phyloP scores from a whole-genome alignment of 345 rosid genomes.

The rapeseed (Brassica napus) region DNA sequence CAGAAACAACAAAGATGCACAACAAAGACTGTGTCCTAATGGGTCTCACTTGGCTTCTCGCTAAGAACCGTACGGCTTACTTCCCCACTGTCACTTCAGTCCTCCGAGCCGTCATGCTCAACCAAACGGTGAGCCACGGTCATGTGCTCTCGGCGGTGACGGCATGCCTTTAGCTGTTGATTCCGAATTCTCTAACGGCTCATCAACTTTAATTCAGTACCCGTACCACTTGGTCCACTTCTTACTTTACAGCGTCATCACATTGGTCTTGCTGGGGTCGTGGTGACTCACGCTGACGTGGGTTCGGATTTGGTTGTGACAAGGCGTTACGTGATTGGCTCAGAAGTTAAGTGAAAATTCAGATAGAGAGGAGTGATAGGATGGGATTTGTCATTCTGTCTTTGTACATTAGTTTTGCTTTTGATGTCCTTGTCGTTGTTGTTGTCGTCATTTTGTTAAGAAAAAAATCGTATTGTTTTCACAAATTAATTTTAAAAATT shows the following conservation, averaged over 20 bases:
- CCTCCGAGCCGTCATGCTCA: conserved; percentile 76
- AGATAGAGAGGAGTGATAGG: conserved; percentile 21
- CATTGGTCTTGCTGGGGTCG: conserved; percentile 22
- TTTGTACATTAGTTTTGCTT: conserved; percentile 37
- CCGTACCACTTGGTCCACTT: conserved; percentile 10
- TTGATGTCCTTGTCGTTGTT: conserved; percentile 9
- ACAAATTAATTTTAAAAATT: background rate
- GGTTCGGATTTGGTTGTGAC: conserved; percentile 14
- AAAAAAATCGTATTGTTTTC: background rate
- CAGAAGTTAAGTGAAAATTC: conserved; percentile 16
- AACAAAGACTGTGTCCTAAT: conserved; percentile 86
- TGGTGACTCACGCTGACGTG: conserved; percentile 21
- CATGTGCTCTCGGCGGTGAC: conserved; percentile 74
- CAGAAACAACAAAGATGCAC: conserved; percentile 69
- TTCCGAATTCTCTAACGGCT: conserved; percentile 50
- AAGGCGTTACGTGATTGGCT: conserved; percentile 19
- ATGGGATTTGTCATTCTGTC: conserved; percentile 6
- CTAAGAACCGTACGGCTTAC: conserved; percentile 75
- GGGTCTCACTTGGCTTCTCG: conserved; percentile 97
- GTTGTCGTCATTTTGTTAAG: conserved; percentile 14
- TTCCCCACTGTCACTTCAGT: conserved; percentile 76
- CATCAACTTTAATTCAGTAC: conserved; percentile 34
- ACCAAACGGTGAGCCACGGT: conserved; percentile 52
- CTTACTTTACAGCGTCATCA: conserved; percentile 24
- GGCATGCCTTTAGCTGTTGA: conserved; percentile 94